A percentile compares a stretch with the other conserved stretches of the same genome.
These are phyloP conservation scores for Carex arenaria DNA, from an alignment of 202 grass and related monocot genomes.

Conservation along the genomic window DNA sequence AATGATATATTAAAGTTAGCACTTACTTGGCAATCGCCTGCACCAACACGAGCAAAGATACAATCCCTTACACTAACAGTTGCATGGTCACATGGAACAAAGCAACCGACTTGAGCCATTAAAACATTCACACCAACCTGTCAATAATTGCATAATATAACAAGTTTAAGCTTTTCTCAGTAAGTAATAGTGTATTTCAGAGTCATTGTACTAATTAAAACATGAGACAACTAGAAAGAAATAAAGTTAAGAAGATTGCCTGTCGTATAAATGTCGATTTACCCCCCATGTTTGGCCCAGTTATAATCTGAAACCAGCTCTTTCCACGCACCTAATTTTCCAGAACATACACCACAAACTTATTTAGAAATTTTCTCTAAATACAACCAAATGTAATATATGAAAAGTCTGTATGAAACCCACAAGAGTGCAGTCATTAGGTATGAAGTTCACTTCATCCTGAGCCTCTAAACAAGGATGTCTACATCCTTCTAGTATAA, in stretches of 20 bases:
- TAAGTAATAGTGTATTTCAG: constrained; percentile 22
- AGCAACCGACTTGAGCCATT: constrained; percentile 97
- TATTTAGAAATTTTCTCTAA: neutral
- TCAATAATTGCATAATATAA: constrained; percentile 26
- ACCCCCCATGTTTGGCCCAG: constrained; percentile 98
- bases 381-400: constrained; percentile 16
- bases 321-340: constrained; percentile 71
- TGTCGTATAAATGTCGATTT: constrained; percentile 98
- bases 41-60: constrained; percentile 98
- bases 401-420: constrained; percentile 26
- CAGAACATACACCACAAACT: constrained; percentile 20
- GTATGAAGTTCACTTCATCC: constrained; percentile 95
- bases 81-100: constrained; percentile 81
- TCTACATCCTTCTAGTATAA: constrained; percentile 89
- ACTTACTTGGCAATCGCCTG: constrained; percentile 98
- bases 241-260: constrained; percentile 40
- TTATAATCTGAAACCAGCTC: constrained; percentile 99
- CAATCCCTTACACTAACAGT: constrained; percentile 90
- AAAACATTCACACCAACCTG: constrained; percentile 91
- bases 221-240: neutral
- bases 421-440: constrained; percentile 94
- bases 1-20: neutral
- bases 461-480: constrained; percentile 98
- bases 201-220: neutral
- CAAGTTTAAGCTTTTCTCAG: neutral